Evolutionary conservation across 371 early-diverging fungal species (phyloP), one percentile per base, ranked within the genome.

Genomic region (Mortierella sp.): DNA sequence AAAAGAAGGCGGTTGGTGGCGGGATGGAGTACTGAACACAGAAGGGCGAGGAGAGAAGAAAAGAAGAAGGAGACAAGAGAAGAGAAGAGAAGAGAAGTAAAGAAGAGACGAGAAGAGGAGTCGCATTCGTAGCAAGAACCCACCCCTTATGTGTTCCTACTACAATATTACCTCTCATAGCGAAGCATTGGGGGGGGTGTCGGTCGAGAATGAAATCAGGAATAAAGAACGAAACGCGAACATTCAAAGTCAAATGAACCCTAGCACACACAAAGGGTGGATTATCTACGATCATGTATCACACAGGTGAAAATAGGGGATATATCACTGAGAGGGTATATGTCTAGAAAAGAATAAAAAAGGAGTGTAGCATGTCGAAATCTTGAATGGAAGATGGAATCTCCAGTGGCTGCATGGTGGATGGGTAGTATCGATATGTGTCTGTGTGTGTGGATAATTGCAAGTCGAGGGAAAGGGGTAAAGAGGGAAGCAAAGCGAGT

Each of bases 201-300:
- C 43, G 70, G 76, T 49, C 76, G 55, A 76, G 44, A 76, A 76
- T 27, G 76, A 76, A 76, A 76, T 76, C 12, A 27, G 76, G 76
- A 76, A 76, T 76, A 43, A 38, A 70, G 63, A 35, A 49, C 72
- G 32, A 48, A 46, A 32, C 35, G 35, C 65, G 21, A 21, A 68
- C 43, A 14, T 46, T 11, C 48, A 21, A 10, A 41, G 41, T 24
- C 41, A 68, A 24, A 41, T 8, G 12, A 24, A 21, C 35, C 41
- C 41, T 63, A 63, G 41, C 16, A 12, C 63, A 58, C 35, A 32
- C 38, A 35, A 4, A 35, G 8, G 65, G 65, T 7, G 35, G 41
- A 41, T 41, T 46, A 14, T 46, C 48, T 46, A 14, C 32, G 32
- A 60, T 60, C 32, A 35, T 60, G 12, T 60, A 60, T 6, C 8